phyloP scores from a whole-genome alignment of 768 basidiomycete species.

The Boletellus emodensis region DNA sequence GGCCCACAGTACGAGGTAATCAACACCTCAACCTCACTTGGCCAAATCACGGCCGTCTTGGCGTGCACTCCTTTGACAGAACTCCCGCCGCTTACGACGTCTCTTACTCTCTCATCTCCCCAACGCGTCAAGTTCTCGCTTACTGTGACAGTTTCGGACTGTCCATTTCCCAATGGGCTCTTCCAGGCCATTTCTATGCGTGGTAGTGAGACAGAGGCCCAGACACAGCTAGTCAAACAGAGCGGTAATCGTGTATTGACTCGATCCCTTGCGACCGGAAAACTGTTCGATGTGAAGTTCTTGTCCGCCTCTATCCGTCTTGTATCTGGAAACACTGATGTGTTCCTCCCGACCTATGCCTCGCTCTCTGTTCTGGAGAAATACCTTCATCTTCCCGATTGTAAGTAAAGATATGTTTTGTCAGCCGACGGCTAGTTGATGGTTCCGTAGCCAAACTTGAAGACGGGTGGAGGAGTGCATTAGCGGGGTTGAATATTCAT shows the following conservation, averaged over 20 bases:
- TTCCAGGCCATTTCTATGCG: background rate
- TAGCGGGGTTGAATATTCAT: background rate
- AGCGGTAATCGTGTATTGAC: slow-evolving; percentile 4
- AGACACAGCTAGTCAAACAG: slow-evolving; percentile 4
- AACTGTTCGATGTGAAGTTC: slow-evolving; percentile 19
- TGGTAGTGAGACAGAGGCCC: background rate
- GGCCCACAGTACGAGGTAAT: background rate
- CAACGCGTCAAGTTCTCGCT: slow-evolving; percentile 6
- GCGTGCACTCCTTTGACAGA: background rate
- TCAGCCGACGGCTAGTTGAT: background rate
- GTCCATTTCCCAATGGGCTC: slow-evolving; percentile 15
- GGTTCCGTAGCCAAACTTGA: slow-evolving; percentile 7
- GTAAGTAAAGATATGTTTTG: slow-evolving; percentile 2
- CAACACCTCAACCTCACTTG: background rate
- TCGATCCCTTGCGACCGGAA: slow-evolving; percentile 17
- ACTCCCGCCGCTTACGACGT: background rate
- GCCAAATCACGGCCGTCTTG: slow-evolving; percentile 1
- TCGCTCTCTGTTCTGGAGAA: slow-evolving; percentile 13
- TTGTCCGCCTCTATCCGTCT: slow-evolving; percentile 5
- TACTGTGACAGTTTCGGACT: slow-evolving; percentile 11
- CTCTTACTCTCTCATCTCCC: background rate
- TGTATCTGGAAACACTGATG: background rate
- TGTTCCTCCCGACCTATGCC: slow-evolving; percentile 9
- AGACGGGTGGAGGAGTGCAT: slow-evolving; percentile 7
- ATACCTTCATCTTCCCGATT: slow-evolving; percentile 3